Evolutionary conservation across 2,329 filamentous ascomycete genomes (phyloP).

Genomic region (Alternaria solani): DNA sequence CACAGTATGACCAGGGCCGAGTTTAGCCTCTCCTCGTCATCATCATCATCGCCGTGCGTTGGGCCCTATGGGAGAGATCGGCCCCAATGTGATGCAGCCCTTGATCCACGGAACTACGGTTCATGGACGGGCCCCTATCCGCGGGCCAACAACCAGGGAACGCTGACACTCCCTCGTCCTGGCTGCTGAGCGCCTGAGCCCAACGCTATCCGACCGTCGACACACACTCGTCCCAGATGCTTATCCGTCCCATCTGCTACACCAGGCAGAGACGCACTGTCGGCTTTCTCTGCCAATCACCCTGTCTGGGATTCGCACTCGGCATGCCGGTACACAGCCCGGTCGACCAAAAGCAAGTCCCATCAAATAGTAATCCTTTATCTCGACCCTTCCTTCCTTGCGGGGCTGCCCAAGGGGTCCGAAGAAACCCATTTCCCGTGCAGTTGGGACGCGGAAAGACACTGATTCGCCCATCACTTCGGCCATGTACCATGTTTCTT

Average conservation of each 20-base stretch:
- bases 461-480: background rate
- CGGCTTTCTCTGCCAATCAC: constrained; percentile 25
- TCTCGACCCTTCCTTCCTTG: background rate
- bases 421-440: background rate
- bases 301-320: constrained; percentile 3
- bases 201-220: constrained; percentile 3
- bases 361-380: background rate
- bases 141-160: constrained; percentile 1
- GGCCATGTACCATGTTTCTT: constrained; percentile 7
- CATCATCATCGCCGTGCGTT: constrained; percentile 1
- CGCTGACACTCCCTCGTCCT: constrained; percentile 4
- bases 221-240: background rate
- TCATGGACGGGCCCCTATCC: constrained; percentile 14
- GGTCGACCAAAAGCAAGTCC: constrained; percentile 23
- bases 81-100: constrained; percentile 16
- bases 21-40: constrained; percentile 8
- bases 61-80: constrained; percentile 21
- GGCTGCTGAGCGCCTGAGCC: constrained; percentile 1
- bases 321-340: constrained; percentile 27
- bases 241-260: constrained; percentile 20
- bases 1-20: constrained; percentile 9
- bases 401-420: constrained; percentile 3
- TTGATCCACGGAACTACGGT: constrained; percentile 27
- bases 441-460: background rate
- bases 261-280: constrained; percentile 24